Evolutionary conservation across 495 filamentous ascomycete genomes (phyloP).

Genomic region (Xylaria sp.): DNA sequence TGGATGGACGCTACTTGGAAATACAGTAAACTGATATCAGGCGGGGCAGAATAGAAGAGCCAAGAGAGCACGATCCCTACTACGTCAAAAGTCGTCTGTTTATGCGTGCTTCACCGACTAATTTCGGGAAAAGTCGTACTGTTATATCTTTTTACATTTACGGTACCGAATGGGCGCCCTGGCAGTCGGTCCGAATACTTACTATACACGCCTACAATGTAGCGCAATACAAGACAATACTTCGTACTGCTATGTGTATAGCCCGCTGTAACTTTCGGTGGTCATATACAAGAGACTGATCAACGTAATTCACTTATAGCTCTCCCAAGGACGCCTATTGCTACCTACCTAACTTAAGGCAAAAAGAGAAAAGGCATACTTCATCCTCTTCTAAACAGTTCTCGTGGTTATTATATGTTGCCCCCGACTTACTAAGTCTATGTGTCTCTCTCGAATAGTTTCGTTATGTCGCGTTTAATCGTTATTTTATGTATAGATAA

Average conservation of each 20-base stretch:
- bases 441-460: no score
- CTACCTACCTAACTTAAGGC: neutral
- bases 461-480: neutral
- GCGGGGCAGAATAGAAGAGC: neutral
- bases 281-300: neutral
- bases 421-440: no score
- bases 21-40: neutral
- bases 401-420: neutral
- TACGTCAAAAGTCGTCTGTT: neutral
- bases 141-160: neutral
- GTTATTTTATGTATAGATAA: neutral
- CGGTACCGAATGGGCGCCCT: neutral
- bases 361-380: neutral
- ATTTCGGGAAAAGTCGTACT: neutral
- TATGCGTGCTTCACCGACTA: neutral
- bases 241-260: neutral
- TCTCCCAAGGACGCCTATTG: neutral
- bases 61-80: neutral
- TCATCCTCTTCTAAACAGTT: neutral
- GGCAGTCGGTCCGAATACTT: constrained; percentile 12
- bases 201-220: neutral
- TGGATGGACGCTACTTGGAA: no score
- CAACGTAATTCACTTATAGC: neutral
- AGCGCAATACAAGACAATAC: neutral
- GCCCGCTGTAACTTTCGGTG: neutral